These are phyloP conservation scores for Lipomyces sp. DNA, from an alignment of 805 yeast species.

Conservation along the genomic window DNA sequence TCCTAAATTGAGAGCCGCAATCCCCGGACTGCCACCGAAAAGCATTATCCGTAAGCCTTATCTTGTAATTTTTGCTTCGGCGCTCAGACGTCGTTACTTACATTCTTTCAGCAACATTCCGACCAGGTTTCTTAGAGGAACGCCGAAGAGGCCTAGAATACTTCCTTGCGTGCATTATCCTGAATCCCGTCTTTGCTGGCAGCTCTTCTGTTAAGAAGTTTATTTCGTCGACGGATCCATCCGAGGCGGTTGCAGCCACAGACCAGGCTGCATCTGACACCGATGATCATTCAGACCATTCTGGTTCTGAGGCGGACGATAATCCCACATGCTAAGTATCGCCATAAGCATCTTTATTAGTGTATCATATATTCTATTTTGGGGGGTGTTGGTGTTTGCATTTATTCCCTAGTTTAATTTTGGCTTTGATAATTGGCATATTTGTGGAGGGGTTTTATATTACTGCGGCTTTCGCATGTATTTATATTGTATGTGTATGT, in stretches of 20 bases:
- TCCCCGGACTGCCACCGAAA: constrained; percentile 50
- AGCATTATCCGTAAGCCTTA: constrained; percentile 32
- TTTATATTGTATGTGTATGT: no score
- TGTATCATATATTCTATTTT: no score
- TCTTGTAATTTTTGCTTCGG: not conserved
- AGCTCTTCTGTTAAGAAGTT: constrained; percentile 39
- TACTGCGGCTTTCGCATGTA: no score
- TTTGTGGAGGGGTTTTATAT: no score
- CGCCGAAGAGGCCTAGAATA: constrained; percentile 47
- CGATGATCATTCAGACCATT: no score
- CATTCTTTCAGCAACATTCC: constrained; percentile 32
- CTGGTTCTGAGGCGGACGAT: not conserved
- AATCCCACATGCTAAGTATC: not conserved
- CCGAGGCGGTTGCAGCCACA: not conserved
- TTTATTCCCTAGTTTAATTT: no score
- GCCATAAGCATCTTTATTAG: no score
- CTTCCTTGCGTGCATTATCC: constrained; percentile 45
- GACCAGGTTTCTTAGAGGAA: constrained; percentile 39
- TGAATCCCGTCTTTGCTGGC: constrained; percentile 43
- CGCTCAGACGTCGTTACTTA: constrained; percentile 28
- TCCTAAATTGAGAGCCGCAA: constrained; percentile 39
- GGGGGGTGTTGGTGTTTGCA: no score
- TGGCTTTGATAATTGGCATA: no score
- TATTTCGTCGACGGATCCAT: constrained; percentile 13
- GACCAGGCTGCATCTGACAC: not conserved